These are phyloP conservation scores for Fusarium cyanostomum DNA, from an alignment of 2,329 filamentous ascomycete species.

Conservation along the genomic window DNA sequence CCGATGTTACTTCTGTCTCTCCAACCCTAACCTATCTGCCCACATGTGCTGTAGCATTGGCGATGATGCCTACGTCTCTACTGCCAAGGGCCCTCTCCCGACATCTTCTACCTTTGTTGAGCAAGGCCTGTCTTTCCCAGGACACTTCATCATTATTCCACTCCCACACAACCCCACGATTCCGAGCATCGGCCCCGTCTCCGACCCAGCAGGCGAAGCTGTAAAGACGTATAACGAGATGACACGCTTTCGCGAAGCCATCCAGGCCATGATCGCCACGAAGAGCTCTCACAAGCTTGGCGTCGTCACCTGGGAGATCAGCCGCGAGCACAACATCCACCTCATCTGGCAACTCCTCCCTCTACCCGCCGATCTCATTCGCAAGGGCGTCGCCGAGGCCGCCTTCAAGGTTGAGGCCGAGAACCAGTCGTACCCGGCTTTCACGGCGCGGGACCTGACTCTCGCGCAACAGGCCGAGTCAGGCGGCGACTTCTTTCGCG, in stretches of 20 bases:
- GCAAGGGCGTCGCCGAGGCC: slow-evolving; percentile 80
- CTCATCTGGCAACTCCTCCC: slow-evolving; percentile 95
- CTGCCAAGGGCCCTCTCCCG: slow-evolving; percentile 88
- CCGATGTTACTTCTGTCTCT: slow-evolving; percentile 95
- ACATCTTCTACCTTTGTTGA: slow-evolving; percentile 72
- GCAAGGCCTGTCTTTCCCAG: slow-evolving; percentile 76
- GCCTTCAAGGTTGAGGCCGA: slow-evolving; percentile 90
- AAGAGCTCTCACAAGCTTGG: slow-evolving; percentile 71
- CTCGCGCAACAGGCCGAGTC: slow-evolving; percentile 58
- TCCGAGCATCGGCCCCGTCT: slow-evolving; percentile 67
- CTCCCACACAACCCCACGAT: slow-evolving; percentile 83
- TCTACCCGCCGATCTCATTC: slow-evolving; percentile 72
- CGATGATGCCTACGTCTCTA: slow-evolving; percentile 87
- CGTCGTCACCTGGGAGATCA: slow-evolving; percentile 92
- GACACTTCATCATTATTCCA: slow-evolving; percentile 91
- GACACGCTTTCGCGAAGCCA: slow-evolving; percentile 77
- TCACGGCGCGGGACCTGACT: slow-evolving; percentile 59
- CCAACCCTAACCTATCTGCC: slow-evolving; percentile 81
- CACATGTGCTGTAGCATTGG: slow-evolving; percentile 93
- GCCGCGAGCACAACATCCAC: slow-evolving; percentile 81
- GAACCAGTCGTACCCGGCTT: slow-evolving; percentile 68
- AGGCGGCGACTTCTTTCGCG: slow-evolving; percentile 77
- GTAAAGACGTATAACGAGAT: slow-evolving; percentile 79
- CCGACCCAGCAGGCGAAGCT: slow-evolving; percentile 62
- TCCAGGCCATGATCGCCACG: slow-evolving; percentile 81